Evolutionary conservation across 2,329 filamentous ascomycete species (phyloP).

Genomic region (Dactylellina haptotyla): DNA sequence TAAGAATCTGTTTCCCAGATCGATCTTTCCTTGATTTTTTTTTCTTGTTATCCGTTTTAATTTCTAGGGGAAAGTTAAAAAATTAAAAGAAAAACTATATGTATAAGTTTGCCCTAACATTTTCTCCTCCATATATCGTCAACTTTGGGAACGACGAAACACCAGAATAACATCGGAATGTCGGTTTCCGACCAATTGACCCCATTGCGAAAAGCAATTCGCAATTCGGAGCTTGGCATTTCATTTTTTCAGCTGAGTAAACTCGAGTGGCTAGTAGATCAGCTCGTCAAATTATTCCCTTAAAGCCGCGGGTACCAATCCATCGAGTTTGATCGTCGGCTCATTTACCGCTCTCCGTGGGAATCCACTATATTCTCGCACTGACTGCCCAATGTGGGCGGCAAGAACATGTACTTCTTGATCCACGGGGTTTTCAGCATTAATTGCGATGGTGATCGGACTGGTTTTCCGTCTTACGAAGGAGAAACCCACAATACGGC

Average conservation of each 20-base stretch:
- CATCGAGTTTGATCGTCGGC: conserved; percentile 34
- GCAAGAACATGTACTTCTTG: conserved; percentile 31
- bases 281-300: conserved; percentile 40
- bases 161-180: conserved; percentile 17
- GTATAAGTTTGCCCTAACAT: not conserved
- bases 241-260: conserved; percentile 33
- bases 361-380: conserved; percentile 28
- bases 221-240: conserved; percentile 53
- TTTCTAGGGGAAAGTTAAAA: not conserved
- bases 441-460: conserved; percentile 41
- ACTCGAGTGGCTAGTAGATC: conserved; percentile 18
- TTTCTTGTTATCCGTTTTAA: not conserved
- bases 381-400: conserved; percentile 42
- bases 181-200: conserved; percentile 33
- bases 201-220: conserved; percentile 38
- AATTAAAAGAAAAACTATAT: not conserved
- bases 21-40: conserved; percentile 36
- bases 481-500: conserved; percentile 5
- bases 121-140: conserved; percentile 15
- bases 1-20: conserved; percentile 49
- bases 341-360: conserved; percentile 17
- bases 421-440: conserved; percentile 23
- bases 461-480: conserved; percentile 22
- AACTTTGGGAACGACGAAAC: conserved; percentile 20
- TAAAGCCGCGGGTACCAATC: conserved; percentile 42